These are phyloP conservation scores for Botryosphaeria dothidea DNA, from an alignment of 2,329 filamentous ascomycete genomes.

Conservation along the genomic window DNA sequence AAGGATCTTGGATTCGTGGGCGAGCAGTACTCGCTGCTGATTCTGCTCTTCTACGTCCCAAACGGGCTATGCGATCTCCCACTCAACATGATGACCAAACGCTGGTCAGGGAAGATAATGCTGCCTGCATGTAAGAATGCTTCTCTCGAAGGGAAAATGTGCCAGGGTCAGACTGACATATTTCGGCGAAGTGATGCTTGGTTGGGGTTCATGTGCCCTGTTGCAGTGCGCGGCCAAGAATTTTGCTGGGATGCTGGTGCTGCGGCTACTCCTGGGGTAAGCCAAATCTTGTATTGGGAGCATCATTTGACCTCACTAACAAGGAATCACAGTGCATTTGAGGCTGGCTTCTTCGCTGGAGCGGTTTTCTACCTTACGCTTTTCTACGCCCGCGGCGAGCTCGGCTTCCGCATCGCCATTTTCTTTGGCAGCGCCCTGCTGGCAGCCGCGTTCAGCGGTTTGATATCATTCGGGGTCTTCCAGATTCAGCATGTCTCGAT, in stretches of 20 bases:
- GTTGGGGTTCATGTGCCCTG: slow-evolving; percentile 52
- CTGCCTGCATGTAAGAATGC: slow-evolving; percentile 33
- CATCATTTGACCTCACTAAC: background rate
- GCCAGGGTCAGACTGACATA: background rate
- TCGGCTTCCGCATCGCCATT: slow-evolving; percentile 15
- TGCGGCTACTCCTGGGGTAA: slow-evolving; percentile 49
- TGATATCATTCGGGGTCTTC: slow-evolving; percentile 40
- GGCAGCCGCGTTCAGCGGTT: slow-evolving; percentile 10
- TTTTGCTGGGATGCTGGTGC: slow-evolving; percentile 51
- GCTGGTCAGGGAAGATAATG: slow-evolving; percentile 47
- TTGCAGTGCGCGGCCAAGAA: slow-evolving; percentile 51
- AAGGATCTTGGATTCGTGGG: slow-evolving; percentile 31
- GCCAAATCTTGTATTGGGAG: background rate
- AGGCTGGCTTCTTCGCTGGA: slow-evolving; percentile 58
- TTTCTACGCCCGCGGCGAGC: slow-evolving; percentile 16
- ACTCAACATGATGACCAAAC: slow-evolving; percentile 51
- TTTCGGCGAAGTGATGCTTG: slow-evolving; percentile 40
- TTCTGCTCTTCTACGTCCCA: slow-evolving; percentile 37
- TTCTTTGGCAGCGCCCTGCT: slow-evolving; percentile 39
- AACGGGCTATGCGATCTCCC: slow-evolving; percentile 52
- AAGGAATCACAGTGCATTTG: slow-evolving; percentile 34
- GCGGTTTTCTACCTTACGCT: slow-evolving; percentile 38
- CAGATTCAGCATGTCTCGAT: slow-evolving; percentile 40
- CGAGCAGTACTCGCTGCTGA: slow-evolving; percentile 33
- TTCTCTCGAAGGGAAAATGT: too few relatives aligned